Percentiles rank a stretch among this genome's conserved stretches.
These are phyloP conservation scores for Kodamaea plutei DNA, from an alignment of 1,139 yeast species.

Conservation along the genomic window DNA sequence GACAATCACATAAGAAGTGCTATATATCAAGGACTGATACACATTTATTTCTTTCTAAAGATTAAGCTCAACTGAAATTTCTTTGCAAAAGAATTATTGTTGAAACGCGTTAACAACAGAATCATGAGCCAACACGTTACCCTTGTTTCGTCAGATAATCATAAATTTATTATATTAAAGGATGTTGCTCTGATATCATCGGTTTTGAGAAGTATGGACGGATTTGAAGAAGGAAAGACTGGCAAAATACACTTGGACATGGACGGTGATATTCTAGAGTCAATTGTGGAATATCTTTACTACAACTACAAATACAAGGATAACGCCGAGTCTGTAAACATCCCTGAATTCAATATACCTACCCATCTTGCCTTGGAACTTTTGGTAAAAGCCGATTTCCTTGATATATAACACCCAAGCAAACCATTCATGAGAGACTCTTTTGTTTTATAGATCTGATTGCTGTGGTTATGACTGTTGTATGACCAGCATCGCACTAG, in stretches of 20 bases:
- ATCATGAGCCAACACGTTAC: no score
- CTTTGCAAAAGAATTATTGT: no score
- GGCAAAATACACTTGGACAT: conserved; percentile 56
- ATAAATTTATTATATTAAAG: conserved; percentile 57
- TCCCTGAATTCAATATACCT: conserved; percentile 86
- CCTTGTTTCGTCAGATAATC: conserved; percentile 72
- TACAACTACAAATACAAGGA: conserved; percentile 70
- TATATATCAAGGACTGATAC: background rate
- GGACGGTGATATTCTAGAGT: conserved; percentile 70
- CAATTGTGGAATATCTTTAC: conserved; percentile 81
- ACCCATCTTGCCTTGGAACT: conserved; percentile 91
- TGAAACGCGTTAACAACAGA: no score
- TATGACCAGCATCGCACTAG: no score
- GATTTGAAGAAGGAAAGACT: conserved; percentile 51
- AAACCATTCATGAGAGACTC: no score
- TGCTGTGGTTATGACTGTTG: no score
- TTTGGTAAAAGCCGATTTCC: conserved; percentile 85
- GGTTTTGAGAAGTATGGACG: conserved; percentile 67
- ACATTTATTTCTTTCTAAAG: background rate
- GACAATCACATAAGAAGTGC: no score
- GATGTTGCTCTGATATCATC: conserved; percentile 86
- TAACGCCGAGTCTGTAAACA: conserved; percentile 49
- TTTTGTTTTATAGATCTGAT: no score
- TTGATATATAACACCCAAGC: conserved; percentile 48
- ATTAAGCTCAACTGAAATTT: background rate